Evolutionary conservation across 2,329 filamentous ascomycete genomes (phyloP), one percentile per base, ranked within the genome.

Genomic region (Botrytis medusae): DNA sequence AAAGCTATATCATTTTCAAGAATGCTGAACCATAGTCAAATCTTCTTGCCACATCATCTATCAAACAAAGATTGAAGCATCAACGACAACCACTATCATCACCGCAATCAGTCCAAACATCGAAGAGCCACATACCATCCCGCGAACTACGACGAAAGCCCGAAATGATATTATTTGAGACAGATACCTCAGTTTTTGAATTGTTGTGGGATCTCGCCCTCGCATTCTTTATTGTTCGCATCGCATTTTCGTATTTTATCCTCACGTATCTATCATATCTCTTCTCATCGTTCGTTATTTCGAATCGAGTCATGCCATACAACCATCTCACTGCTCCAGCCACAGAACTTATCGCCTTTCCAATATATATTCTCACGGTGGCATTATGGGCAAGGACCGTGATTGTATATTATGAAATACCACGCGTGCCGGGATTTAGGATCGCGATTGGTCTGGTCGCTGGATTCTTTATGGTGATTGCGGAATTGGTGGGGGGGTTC

Each of bases 131-230:
- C 46, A 34, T 40, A 71, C 16, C 12, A 46, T 59, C 18, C 40
- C n/a, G 12, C 22, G 46, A 51, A 40, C 8, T 40, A 20, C 63
- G 44, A 51, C 20, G 12, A 40, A 37, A 29, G 14, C 4, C 14
- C 20, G 34, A 18, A 3, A 76, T 75, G 72, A 74, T 77, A 63
- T 73, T 81, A 59, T 81, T 82, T 71, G 77, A 81, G 61, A 81
- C 81, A 9, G 79, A 78, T 32, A 79, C 82, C 71, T 79, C 81
- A 9, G 79, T 82, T 48, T 79, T 83, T 69, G 81, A 83, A 57
- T 69, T 83, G 68, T 78, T 83, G 71, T 83, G 82, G 82, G 80
- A 83, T 76, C 75, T 83, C 29, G 80, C 81, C 59, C 77, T 84
- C 20, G 78, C 79, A 51, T 78, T 82, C 72, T 83, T 82, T 77